Evolutionary conservation across 176 grass and related monocot species (phyloP), one percentile per base, ranked within the genome.

Genomic region (Triticum dicoccoides): DNA sequence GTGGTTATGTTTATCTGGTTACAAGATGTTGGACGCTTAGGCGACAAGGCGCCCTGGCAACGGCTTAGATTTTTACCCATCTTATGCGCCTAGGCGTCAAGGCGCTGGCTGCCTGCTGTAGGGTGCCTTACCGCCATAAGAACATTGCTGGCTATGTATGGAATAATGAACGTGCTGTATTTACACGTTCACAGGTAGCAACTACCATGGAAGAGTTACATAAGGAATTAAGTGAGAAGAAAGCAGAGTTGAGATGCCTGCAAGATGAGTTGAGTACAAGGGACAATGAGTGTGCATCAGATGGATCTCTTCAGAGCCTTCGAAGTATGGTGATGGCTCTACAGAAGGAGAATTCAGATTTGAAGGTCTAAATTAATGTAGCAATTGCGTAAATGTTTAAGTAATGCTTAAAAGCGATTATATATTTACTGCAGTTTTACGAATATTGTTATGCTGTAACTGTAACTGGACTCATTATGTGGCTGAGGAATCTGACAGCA

Each of bases 151-250:
- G 59, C 27, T 38, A 45, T 32, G 11, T 78, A 76, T 49, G 61
- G 62, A 61, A 38, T 80, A 10, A 3, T 79, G 30, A 82, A 52
- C 18, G 69, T 79, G 6, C 8, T 24, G 85, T 69, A 17, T 61
- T 18, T 73, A 39, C 76, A n/a, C 78, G 68, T 83, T 20, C 39
- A 35, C 85, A 99, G 97, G 91, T 75, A 37, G 85, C 92, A 32
- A 77, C 80, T 81, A 90, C 74, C 14, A 79, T 90, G 68, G 95
- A 86, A 87, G 89, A 90, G 62, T 84, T 94, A 52, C 87, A 72
- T n/a, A 87, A 88, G 72, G 92, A 97, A 76, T 65, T 97, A 39
- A 87, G 76, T 89, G 92, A 94, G 61, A 97, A 94, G 81, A 88
- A 86, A 67, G 78, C 74, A 68, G 90, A 93, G 67, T 81, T 99